Evolutionary conservation across 495 filamentous ascomycete genomes (phyloP), one percentile per base, ranked within the genome.

Genomic region (Aspergillus sclerotioniger): DNA sequence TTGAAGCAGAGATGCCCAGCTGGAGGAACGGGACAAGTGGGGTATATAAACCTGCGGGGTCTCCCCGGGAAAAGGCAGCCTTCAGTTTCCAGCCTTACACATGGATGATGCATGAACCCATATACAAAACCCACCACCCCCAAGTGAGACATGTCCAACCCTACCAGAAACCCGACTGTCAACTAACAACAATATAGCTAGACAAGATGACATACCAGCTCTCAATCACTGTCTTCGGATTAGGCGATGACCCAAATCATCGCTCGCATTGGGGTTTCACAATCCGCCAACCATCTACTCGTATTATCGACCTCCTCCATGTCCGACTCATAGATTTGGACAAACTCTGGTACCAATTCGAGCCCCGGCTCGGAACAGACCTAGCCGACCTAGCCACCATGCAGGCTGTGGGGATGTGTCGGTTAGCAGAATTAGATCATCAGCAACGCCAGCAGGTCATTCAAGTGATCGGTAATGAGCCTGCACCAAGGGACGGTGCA

Each of bases 341-440:
- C 0, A 52, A 20, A 20, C 52, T 62, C 1, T 62, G 60, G 60
- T 66, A 61, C 43, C 56, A 61, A 20, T 62, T 62, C 44, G 62
- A 65, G 29, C 25, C 47, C 8, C 56, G 62, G 5, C 39, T 54
- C 31, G 53, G 52, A 28, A 59, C 45, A 2, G 51, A 53, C 8
- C 32, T 62, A n/a, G 12, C n/a, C 37, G 51, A 53, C 8, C 32
- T 62, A n/a, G 12, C n/a, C 12, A 57, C 59, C 3, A 49, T 54
- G 44, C 52, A 54, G 19, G 62, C 59, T 1, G 33, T 54, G 10
- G 62, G 63, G 9, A 50, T 61, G 48, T 57, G 39, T 51, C 57
- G 60, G 46, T 32, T 66, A 21, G 45, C 43, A 2, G 45, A 51
- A 10, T 39, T 66, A 6, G 50, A 44, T 33, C 46, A 54, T 6